Percentiles rank a stretch among this genome's conserved stretches.
These are phyloP conservation scores for Copromyces sp. DNA, from an alignment of 495 filamentous ascomycete genomes.

Conservation along the genomic window DNA sequence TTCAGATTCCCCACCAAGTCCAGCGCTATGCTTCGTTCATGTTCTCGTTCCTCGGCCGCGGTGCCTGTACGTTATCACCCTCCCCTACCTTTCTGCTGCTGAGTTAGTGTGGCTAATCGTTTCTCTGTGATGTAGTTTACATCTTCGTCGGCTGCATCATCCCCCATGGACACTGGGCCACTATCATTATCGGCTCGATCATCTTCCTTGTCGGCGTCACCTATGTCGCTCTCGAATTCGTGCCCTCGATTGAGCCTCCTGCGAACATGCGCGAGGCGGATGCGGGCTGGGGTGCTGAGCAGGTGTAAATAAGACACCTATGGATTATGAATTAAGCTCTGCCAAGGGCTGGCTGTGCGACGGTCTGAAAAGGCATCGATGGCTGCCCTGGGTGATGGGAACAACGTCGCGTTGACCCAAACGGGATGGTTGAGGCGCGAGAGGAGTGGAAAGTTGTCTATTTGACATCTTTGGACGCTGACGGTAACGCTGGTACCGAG, in stretches of 20 bases:
- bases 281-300: constrained; percentile 82
- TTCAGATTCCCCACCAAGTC: constrained; percentile 88
- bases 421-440: not conserved
- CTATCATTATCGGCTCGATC: constrained; percentile 56
- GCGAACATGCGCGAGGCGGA: constrained; percentile 93
- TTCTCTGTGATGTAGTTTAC: constrained; percentile 56
- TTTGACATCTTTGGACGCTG: not conserved
- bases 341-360: not conserved
- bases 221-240: constrained; percentile 82
- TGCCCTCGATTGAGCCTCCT: constrained; percentile 93
- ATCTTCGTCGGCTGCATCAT: constrained; percentile 86
- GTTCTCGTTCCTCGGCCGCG: constrained; percentile 92
- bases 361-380: not conserved
- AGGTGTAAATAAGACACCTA: constrained; percentile 49
- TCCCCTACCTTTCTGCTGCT: not conserved
- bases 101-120: not conserved
- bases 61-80: constrained; percentile 62
- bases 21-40: constrained; percentile 93
- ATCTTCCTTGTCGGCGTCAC: constrained; percentile 66
- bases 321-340: not conserved
- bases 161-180: constrained; percentile 45
- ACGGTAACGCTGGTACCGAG: not conserved
- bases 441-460: not conserved
- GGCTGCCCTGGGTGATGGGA: not conserved
- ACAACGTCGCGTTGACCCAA: not conserved